These are phyloP conservation scores for Penicillium turbatum DNA, from an alignment of 495 filamentous ascomycete species.

Conservation along the genomic window DNA sequence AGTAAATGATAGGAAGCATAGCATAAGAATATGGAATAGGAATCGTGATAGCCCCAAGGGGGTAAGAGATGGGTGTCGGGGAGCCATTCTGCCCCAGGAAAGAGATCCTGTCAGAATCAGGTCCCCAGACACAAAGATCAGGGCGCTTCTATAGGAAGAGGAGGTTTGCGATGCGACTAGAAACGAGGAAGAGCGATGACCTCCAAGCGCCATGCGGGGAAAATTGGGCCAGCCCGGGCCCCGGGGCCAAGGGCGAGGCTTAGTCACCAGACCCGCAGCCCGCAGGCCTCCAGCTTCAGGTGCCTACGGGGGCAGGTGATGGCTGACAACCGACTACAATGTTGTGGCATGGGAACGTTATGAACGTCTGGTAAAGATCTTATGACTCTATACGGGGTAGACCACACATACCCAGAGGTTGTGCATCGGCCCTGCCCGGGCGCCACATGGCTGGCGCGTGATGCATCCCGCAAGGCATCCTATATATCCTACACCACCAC, in stretches of 20 bases:
- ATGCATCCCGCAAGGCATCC: slow-evolving; percentile 10
- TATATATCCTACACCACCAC: background rate
- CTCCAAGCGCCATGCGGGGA: slow-evolving; percentile 20
- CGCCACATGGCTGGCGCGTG: slow-evolving; percentile 17
- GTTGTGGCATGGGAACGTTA: background rate
- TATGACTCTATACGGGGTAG: background rate
- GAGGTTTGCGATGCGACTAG: background rate
- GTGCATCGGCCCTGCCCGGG: background rate
- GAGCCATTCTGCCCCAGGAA: slow-evolving; percentile 16
- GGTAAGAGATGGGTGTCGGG: slow-evolving; percentile 6
- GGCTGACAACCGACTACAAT: background rate
- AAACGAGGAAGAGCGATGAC: background rate
- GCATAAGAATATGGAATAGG: slow-evolving; percentile 19
- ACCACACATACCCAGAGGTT: background rate
- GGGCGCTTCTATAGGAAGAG: slow-evolving; percentile 20
- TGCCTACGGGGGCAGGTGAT: background rate
- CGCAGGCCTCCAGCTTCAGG: background rate
- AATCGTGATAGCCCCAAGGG: slow-evolving; percentile 11
- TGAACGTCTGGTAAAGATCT: background rate
- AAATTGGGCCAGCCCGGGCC: slow-evolving; percentile 5
- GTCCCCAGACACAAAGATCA: slow-evolving; percentile 3
- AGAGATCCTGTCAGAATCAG: slow-evolving; percentile 8
- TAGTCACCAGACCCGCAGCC: slow-evolving; percentile 18
- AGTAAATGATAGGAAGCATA: slow-evolving; percentile 22
- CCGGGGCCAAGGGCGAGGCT: background rate